These are phyloP conservation scores for Ploettnerulaceae sp. DNA, from an alignment of 2,329 filamentous ascomycete species.

Conservation along the genomic window DNA sequence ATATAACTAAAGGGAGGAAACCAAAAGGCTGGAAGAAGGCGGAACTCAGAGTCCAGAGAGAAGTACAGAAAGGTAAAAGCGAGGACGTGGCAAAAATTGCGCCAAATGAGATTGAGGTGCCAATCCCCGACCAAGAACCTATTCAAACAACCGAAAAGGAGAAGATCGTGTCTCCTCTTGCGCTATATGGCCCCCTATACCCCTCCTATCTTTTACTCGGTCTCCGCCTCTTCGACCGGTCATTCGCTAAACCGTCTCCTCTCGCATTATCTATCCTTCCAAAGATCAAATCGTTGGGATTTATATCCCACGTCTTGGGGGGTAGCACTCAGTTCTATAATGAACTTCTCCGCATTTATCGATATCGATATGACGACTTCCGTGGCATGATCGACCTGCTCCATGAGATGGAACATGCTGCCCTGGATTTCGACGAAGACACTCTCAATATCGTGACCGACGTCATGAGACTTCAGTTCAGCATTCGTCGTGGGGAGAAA, in stretches of 20 bases:
- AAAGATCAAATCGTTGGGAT: constrained; percentile 61
- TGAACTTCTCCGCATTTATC: constrained; percentile 56
- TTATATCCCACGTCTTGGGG: constrained; percentile 67
- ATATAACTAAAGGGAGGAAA: constrained; percentile 5
- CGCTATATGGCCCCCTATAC: constrained; percentile 60
- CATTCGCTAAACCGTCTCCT: constrained; percentile 54
- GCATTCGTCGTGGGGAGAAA: constrained; percentile 17
- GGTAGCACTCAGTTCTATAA: constrained; percentile 67
- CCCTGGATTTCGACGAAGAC: constrained; percentile 31
- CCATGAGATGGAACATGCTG: constrained; percentile 32
- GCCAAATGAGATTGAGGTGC: too few relatives aligned
- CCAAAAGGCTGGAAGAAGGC: constrained; percentile 11
- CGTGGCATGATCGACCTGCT: constrained; percentile 24
- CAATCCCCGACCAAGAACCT: too few relatives aligned
- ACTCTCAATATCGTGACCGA: constrained; percentile 28
- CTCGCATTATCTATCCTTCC: constrained; percentile 59
- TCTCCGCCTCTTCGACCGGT: constrained; percentile 50
- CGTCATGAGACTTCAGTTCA: constrained; percentile 20
- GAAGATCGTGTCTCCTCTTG: constrained; percentile 35
- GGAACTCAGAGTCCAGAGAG: constrained; percentile 3
- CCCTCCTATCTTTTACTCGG: constrained; percentile 55
- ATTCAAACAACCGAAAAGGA: too few relatives aligned
- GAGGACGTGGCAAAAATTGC: neutral
- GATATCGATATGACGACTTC: constrained; percentile 54
- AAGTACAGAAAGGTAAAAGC: neutral